These are phyloP conservation scores for Entomortierella chlamydospora DNA, from an alignment of 192 early-diverging fungal genomes.

Conservation along the genomic window DNA sequence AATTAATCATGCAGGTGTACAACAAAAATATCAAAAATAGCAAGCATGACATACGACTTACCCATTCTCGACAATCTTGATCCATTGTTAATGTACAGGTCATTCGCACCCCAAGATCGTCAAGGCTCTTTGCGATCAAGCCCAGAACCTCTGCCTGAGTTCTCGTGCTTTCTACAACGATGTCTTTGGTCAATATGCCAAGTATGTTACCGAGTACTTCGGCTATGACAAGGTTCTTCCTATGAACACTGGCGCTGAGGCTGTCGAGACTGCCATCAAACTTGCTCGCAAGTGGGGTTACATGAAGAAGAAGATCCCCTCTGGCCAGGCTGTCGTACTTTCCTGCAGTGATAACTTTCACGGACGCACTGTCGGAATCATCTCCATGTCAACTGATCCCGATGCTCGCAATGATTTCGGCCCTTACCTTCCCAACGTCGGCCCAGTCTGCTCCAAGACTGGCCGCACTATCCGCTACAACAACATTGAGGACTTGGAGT, in stretches of 20 bases:
- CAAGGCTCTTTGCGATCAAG: conserved; percentile 90
- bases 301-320: conserved; percentile 87
- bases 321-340: conserved; percentile 85
- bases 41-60: too few species aligned
- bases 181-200: conserved; percentile 88
- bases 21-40: too few species aligned
- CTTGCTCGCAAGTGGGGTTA: conserved; percentile 98
- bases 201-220: conserved; percentile 94
- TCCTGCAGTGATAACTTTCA: conserved; percentile 94
- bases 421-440: conserved; percentile 92
- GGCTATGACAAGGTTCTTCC: conserved; percentile 98
- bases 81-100: too few species aligned
- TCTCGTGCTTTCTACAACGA: conserved; percentile 99
- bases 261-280: conserved; percentile 99
- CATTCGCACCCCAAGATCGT: conserved; percentile 98
- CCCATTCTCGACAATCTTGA: too few species aligned
- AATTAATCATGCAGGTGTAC: too few species aligned
- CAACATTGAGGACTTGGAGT: conserved; percentile 88
- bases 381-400: conserved; percentile 96
- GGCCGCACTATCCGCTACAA: conserved; percentile 84
- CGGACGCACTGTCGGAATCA: conserved; percentile 92
- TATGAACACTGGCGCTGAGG: conserved; percentile 99
- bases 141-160: conserved; percentile 82
- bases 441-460: conserved; percentile 81
- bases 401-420: conserved; percentile 88